Percentiles rank a stretch among this genome's conserved stretches.
These are phyloP conservation scores for Hippophae gyantsensis DNA, from an alignment of 306 rosid species.

Conservation along the genomic window DNA sequence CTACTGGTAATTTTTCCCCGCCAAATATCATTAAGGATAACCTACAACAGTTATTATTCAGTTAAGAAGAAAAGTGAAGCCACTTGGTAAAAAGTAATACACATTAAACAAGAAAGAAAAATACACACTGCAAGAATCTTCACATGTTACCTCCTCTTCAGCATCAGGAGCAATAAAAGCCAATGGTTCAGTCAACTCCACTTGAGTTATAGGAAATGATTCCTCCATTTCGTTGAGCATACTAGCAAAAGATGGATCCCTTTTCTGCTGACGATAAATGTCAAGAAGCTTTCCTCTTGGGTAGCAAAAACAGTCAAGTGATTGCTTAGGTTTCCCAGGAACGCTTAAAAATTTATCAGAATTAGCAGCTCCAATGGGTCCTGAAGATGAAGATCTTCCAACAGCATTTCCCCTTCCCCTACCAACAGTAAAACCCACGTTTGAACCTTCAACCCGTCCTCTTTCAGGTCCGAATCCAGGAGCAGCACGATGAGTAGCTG, in stretches of 20 bases:
- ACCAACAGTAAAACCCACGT: slow-evolving; percentile 48
- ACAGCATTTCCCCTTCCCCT: slow-evolving; percentile 41
- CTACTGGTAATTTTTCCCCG: slow-evolving; percentile 45
- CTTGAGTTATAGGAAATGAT: slow-evolving; percentile 31
- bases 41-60: slow-evolving; percentile 27
- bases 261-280: slow-evolving; percentile 51
- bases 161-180: slow-evolving; percentile 57
- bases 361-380: slow-evolving; percentile 28
- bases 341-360: slow-evolving; percentile 25
- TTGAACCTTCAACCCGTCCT: slow-evolving; percentile 47
- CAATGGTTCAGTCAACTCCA: slow-evolving; percentile 37
- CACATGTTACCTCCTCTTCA: slow-evolving; percentile 54
- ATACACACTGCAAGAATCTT: not conserved
- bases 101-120: not conserved
- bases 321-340: slow-evolving; percentile 36
- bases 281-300: slow-evolving; percentile 74
- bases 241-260: slow-evolving; percentile 26
- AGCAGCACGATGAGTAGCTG: slow-evolving; percentile 59
- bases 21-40: slow-evolving; percentile 44
- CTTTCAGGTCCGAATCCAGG: slow-evolving; percentile 70
- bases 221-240: slow-evolving; percentile 44
- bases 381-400: slow-evolving; percentile 26
- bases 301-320: slow-evolving; percentile 32
- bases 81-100: not conserved
- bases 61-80: not conserved